Evolutionary conservation across 2,329 filamentous ascomycete species (phyloP).

Genomic region (Colletotrichum acutatum): DNA sequence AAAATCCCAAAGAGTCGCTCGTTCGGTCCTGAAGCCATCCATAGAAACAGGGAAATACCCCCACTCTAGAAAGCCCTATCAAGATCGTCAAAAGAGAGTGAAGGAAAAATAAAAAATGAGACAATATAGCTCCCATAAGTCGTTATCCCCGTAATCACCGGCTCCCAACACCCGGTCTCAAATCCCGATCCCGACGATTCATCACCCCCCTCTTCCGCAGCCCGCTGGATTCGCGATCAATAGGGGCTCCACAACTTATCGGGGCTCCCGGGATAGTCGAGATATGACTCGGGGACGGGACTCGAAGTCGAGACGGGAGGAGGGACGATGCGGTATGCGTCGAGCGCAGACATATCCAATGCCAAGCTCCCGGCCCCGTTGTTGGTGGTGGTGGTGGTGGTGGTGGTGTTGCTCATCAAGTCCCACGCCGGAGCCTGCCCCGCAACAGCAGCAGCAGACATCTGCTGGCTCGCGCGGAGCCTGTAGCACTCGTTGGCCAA

Average conservation of each 20-base stretch:
- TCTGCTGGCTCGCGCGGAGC: constrained; percentile 11
- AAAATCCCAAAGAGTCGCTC: neutral
- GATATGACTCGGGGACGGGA: constrained; percentile 18
- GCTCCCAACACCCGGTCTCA: neutral
- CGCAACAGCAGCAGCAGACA: neutral
- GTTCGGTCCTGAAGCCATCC: neutral
- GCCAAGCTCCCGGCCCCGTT: constrained; percentile 5
- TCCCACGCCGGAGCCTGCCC: constrained; percentile 6
- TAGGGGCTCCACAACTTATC: constrained; percentile 27
- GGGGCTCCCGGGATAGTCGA: constrained; percentile 29
- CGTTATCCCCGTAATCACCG: neutral
- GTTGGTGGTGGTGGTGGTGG: neutral
- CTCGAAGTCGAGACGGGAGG: constrained; percentile 12
- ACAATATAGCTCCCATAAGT: neutral
- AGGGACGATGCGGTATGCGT: neutral
- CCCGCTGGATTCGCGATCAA: neutral
- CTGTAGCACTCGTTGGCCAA: constrained; percentile 27
- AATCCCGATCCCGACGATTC: neutral
- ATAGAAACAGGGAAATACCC: neutral
- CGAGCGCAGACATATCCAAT: constrained; percentile 23
- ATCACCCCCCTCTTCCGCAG: neutral
- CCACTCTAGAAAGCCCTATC: neutral
- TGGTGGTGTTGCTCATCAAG: neutral
- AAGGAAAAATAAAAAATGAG: neutral
- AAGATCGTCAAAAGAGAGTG: neutral